Evolutionary conservation across 352 stramenopile species (phyloP).

Genomic region (Pythium phragmiticola): DNA sequence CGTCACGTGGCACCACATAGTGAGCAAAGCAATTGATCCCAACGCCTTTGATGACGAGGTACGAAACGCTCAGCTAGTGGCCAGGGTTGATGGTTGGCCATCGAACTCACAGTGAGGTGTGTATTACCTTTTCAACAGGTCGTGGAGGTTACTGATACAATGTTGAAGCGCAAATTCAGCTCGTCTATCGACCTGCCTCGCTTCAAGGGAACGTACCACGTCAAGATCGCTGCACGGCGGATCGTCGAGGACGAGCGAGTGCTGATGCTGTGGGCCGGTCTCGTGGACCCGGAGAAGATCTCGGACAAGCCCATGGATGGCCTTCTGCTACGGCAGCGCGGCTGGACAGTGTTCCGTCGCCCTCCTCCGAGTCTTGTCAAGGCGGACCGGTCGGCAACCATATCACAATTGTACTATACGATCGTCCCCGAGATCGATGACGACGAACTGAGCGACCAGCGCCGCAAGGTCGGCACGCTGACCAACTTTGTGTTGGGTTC

Average conservation of each 20-base stretch:
- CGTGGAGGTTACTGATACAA: slow-evolving; percentile 6
- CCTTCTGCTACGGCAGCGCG: slow-evolving; percentile 45
- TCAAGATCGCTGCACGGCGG: slow-evolving; percentile 36
- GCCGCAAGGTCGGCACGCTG: slow-evolving; percentile 24
- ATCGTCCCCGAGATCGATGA: slow-evolving; percentile 20
- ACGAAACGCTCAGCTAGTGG: not conserved
- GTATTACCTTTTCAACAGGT: slow-evolving; percentile 1
- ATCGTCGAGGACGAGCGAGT: slow-evolving; percentile 35
- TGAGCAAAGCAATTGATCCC: slow-evolving; percentile 1
- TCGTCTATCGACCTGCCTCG: slow-evolving; percentile 5
- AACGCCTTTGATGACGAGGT: slow-evolving; percentile 21
- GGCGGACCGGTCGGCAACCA: not conserved
- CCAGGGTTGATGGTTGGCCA: not conserved
- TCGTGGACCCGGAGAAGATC: slow-evolving; percentile 46
- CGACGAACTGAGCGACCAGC: slow-evolving; percentile 17
- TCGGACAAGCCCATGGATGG: slow-evolving; percentile 36
- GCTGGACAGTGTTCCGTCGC: slow-evolving; percentile 26
- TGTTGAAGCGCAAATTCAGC: slow-evolving; percentile 13
- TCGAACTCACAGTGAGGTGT: not conserved
- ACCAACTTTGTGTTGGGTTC: slow-evolving; percentile 25
- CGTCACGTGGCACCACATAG: slow-evolving; percentile 23
- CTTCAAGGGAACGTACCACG: slow-evolving; percentile 27
- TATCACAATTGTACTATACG: slow-evolving; percentile 8
- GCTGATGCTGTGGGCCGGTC: slow-evolving; percentile 42
- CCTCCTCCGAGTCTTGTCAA: slow-evolving; percentile 25